phyloP scores from a whole-genome alignment of 306 rosid species.

The Urtica urens region DNA sequence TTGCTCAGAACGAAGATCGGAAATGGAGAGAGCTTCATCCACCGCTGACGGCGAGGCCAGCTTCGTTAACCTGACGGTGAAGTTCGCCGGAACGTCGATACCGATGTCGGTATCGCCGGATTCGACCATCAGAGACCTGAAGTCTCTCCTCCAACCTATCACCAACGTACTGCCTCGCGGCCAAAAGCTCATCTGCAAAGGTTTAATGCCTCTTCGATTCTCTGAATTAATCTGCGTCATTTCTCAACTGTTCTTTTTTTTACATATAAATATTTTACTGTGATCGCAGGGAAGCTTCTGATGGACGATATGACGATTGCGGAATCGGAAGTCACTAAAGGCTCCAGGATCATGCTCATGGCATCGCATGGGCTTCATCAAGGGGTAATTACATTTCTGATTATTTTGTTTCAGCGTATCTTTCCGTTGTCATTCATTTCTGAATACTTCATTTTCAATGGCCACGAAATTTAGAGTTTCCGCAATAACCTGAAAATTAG shows the following conservation, averaged over 20 bases:
- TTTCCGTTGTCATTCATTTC: neutral
- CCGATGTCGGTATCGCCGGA: slow-evolving; percentile 43
- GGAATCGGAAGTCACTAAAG: slow-evolving; percentile 47
- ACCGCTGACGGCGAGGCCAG: slow-evolving; percentile 7
- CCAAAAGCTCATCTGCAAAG: slow-evolving; percentile 88
- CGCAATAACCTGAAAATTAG: neutral
- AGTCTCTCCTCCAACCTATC: slow-evolving; percentile 60
- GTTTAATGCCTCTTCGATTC: slow-evolving; percentile 14
- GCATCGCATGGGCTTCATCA: slow-evolving; percentile 90
- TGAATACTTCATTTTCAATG: neutral
- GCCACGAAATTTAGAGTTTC: neutral
- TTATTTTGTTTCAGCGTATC: no score
- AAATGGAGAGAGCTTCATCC: slow-evolving; percentile 28
- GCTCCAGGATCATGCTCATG: slow-evolving; percentile 80
- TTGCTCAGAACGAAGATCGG: neutral
- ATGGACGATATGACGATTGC: slow-evolving; percentile 52
- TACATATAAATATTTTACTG: neutral
- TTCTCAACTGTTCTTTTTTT: neutral
- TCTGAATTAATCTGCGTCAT: neutral
- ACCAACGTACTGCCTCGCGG: slow-evolving; percentile 91
- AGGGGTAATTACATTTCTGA: slow-evolving; percentile 76
- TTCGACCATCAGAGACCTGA: slow-evolving; percentile 59
- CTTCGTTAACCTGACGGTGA: slow-evolving; percentile 38
- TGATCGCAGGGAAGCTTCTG: slow-evolving; percentile 66
- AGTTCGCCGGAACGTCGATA: slow-evolving; percentile 48